Base-by-base conservation (phyloP, 2,329 filamentous ascomycete genomes). In the Cladophialophora carrionii region DNA sequence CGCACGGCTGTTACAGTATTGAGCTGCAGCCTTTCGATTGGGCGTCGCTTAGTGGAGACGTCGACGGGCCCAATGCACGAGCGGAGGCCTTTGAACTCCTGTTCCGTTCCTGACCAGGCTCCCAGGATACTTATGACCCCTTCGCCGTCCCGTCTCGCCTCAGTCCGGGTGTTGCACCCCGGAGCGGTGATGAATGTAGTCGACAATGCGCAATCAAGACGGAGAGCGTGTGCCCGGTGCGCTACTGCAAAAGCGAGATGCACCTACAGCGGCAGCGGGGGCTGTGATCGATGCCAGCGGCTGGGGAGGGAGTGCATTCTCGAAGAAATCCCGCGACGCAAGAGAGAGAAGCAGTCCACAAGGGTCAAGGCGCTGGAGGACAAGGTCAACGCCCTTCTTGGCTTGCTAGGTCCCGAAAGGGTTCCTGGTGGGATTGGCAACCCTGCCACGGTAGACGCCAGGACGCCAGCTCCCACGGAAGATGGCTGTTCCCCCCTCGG, bases 331-430 rank as follows among this genome's bases (percentile, higher is more conserved):
- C 54, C 55, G 14, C 29, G 61, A 54, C 54, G 61, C 31, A 48
- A 54, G 48, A 58, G 53, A 17, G 46, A 63, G 46, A 63, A 58
- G 26, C 61, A 53, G 34, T 58, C 61, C 17, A 58, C 61, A 31
- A 57, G 55, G 37, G 46, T 63, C 54, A 58, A 63, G 43, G 46
- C 61, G 8, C 61, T 63, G 12, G 61, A 63, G 52, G 61, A 63
- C 22, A 63, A 63, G 34, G 61, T 63, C 54, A 46, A 58, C 29
- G 53, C 34, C 20, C 43, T 63, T 17, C 54, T 58, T 22, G 24
- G 29, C 14, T 54, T 63, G 43, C 20, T 63, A 17, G 55, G 34
- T 24, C 61, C 54, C 9, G 51, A 58, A 14, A 54, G 43, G 6
- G 22, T 37, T 26, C 20, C 22, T 26, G 22, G 34, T n/a, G 59